Percentiles rank a stretch among this genome's conserved stretches.
Conservation (phyloP, 2,329 filamentous ascomycete species). For the Aspergillus quadricinctus region DNA sequence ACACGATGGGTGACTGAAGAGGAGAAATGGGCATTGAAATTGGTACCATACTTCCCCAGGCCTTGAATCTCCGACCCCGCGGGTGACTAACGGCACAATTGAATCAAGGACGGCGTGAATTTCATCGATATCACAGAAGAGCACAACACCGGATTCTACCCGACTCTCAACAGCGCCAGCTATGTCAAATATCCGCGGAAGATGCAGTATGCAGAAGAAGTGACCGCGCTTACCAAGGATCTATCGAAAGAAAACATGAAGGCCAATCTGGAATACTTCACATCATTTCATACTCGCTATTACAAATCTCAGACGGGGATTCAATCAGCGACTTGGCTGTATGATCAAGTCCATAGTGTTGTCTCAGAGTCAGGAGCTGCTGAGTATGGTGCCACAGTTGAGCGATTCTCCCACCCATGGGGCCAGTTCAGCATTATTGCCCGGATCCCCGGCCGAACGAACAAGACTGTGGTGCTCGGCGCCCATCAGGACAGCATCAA, state of each 20-base stretch:
- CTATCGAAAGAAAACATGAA: conserved; percentile 74
- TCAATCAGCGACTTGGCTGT: conserved; percentile 84
- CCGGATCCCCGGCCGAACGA: conserved; percentile 78
- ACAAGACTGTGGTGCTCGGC: conserved; percentile 82
- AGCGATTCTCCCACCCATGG: conserved; percentile 78
- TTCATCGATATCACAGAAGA: conserved; percentile 92
- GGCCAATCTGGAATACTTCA: conserved; percentile 67
- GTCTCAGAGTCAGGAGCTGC: conserved; percentile 68
- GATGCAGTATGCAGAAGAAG: conserved; percentile 59
- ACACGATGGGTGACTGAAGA: conserved; percentile 87
- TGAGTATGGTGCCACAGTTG: conserved; percentile 61
- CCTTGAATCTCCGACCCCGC: not conserved
- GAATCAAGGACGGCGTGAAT: conserved; percentile 65
- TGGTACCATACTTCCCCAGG: conserved; percentile 52
- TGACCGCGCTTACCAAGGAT: conserved; percentile 62
- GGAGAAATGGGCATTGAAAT: conserved; percentile 85
- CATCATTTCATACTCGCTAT: conserved; percentile 55
- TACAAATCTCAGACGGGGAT: conserved; percentile 63
- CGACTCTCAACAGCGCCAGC: conserved; percentile 31
- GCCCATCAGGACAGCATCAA: conserved; percentile 97
- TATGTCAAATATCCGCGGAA: conserved; percentile 63
- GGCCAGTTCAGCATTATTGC: conserved; percentile 88
- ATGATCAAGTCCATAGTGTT: conserved; percentile 67
- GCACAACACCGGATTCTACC: conserved; percentile 58
- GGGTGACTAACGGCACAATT: not conserved